Base-by-base conservation (phyloP, 345 rosid species). In the Arabidopsis suecica region DNA sequence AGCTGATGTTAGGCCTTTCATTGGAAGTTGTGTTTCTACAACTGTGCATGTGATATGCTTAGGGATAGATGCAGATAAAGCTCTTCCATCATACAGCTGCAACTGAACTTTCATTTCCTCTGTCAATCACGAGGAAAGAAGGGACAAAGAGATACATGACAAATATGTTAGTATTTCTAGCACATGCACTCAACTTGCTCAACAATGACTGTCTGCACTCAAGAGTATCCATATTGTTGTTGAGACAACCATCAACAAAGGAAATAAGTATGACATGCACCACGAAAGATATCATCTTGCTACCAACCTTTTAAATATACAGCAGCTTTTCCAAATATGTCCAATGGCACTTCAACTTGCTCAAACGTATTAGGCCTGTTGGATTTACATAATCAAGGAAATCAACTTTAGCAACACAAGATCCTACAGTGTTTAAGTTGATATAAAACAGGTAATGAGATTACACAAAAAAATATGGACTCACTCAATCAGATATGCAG, bases 51-150 rank as follows among this genome's bases (percentile, higher is more conserved):
- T 86, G 34, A 90, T 85, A 59, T 86, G 93, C 81, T 86, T 91
- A 44, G 97, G 98, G 73, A 94, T 69, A 51, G 91, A 82, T 71
- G 86, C 97, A 56, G 88, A 82, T 78, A 94, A 83, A 54, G 96
- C 86, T 72, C 83, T 84, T 74, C 87, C 97, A 72, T 88, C 91
- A 77, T 76, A 91, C 63, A 94, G 75, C 76, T 91, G 91, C 81
- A 91, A 56, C 61, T 73, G 76, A 69, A 91, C 92, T 76, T 74
- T 87, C 96, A 91, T 90, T 77, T 87, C 97, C 87, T 91, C 98
- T 94, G 91, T 71, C 56, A 70, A 78, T 58, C 72, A 82, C 13
- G 25, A 9, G 0, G n/a, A 28, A 66, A 28, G n/a, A 64, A 34
- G 3, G 5, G 25, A 42, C 61, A 50, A 75, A 68, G 34, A 50